A percentile compares a stretch with the other conserved stretches of the same genome.
Evolutionary conservation across 129 eudicot species (phyloP).

Genomic region (Flaveria robusta): DNA sequence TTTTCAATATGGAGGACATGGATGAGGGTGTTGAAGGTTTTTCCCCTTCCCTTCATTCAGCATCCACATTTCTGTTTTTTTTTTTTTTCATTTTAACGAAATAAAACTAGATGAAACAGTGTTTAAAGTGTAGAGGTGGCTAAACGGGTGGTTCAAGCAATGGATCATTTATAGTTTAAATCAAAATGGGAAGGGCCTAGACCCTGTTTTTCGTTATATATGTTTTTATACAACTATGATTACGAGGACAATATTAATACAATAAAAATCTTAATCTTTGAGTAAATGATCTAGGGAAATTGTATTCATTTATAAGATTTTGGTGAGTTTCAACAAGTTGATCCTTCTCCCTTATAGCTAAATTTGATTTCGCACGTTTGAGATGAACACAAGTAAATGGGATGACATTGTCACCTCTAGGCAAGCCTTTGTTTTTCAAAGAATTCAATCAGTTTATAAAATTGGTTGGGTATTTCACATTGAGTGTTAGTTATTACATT

Average conservation of each 20-base stretch:
- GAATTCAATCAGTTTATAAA: not conserved
- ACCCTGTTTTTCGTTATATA: not conserved
- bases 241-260: not conserved
- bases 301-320: not conserved
- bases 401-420: not conserved
- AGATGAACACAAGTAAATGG: not conserved
- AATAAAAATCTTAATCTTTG: not conserved
- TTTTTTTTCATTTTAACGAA: not conserved
- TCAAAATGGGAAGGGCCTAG: not conserved
- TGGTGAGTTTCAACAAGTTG: not conserved
- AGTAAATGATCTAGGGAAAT: not conserved
- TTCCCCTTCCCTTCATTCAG: not conserved
- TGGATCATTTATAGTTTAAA: not conserved
- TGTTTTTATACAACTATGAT: not conserved
- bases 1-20: constrained; percentile 44
- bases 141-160: not conserved
- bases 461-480: not conserved
- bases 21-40: constrained; percentile 51
- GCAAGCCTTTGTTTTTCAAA: not conserved
- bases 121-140: not conserved
- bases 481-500: not conserved
- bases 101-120: not conserved
- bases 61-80: not conserved
- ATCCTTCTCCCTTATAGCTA: not conserved
- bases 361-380: not conserved